These are phyloP conservation scores for Oryza brachyantha DNA, from an alignment of 176 grass and related monocot genomes.

Conservation along the genomic window DNA sequence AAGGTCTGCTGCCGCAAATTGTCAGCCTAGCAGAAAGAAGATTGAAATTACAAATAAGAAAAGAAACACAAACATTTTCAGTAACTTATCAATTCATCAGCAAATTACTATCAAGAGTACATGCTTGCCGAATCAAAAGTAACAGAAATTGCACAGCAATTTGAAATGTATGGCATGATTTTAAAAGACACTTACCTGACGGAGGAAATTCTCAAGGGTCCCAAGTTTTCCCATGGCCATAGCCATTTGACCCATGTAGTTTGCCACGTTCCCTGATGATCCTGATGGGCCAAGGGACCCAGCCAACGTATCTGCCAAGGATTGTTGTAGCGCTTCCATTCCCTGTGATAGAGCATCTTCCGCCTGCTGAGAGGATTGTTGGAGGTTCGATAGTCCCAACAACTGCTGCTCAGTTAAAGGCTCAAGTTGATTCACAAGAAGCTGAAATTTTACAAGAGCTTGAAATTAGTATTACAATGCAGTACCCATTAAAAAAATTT, in stretches of 20 bases:
- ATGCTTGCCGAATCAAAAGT: not conserved
- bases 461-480: slow-evolving; percentile 14
- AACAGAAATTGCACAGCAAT: not conserved
- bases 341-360: slow-evolving; percentile 97
- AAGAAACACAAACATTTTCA: not conserved
- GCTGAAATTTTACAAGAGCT: slow-evolving; percentile 39
- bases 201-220: slow-evolving; percentile 94
- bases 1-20: slow-evolving; percentile 84
- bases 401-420: slow-evolving; percentile 89
- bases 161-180: not conserved
- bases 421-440: slow-evolving; percentile 83
- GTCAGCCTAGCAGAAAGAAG: slow-evolving; percentile 60
- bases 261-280: slow-evolving; percentile 83
- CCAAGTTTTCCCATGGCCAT: slow-evolving; percentile 99
- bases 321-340: slow-evolving; percentile 96
- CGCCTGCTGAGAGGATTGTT: slow-evolving; percentile 93
- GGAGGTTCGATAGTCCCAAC: slow-evolving; percentile 67
- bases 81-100: not conserved
- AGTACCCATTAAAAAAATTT: slow-evolving; percentile 13
- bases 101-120: slow-evolving; percentile 2
- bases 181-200: slow-evolving; percentile 56
- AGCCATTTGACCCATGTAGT: slow-evolving; percentile 99
- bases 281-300: slow-evolving; percentile 74
- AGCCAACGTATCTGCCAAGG: slow-evolving; percentile 86
- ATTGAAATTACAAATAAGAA: not conserved